Base-by-base conservation (phyloP, 768 basidiomycete species). In the Agaricus subrufescens region DNA sequence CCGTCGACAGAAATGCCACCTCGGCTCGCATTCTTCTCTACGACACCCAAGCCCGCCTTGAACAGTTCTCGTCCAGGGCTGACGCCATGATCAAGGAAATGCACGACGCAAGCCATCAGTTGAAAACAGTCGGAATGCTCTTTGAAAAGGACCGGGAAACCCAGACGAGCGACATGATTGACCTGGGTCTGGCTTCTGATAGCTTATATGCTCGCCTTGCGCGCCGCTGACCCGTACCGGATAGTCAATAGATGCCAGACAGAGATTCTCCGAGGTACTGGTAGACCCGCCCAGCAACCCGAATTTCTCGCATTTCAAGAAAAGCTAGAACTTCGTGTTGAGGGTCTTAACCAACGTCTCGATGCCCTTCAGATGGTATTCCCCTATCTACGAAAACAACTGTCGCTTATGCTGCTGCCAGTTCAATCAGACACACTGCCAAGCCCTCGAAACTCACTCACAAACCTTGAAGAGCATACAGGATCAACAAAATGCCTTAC, bases 1-100 rank as follows among this genome's bases (percentile, higher is more conserved):
- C 87, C 3, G 61, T 80, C 29, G 87, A 90, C 70, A 88, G 80
- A 61, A 78, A 80, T 9, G 81, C 79, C 11, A 86, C 87, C 3
- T 86, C 88, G 5, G 85, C 85, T 71, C 81, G 87, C 40, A 77
- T 89, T 61, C 75, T 90, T 11, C 70, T 91, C 23, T 82, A 89
- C 60, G 89, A 90, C 64, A 89, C 86, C 0, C 86, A 89, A 54
- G 80, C 78, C 23, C 81, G 84, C 58, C 75, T 90, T 37, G 86
- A 91, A 67, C 80, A 73, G 61, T 89, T 90, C 57, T 80, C 84
- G 0, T 70, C 71, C 6, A 76, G 78, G 30, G 79, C 85, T 12
- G 82, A 80, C 43, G 68, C 69, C n/a, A 73, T 89, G 25, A 67
- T 81, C 1, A 66, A 67, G 10, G 75, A 71, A 31, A 73, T 87